phyloP scores from a whole-genome alignment of 202 grass and related monocot genomes.

The Schoenoplectus triqueter region DNA sequence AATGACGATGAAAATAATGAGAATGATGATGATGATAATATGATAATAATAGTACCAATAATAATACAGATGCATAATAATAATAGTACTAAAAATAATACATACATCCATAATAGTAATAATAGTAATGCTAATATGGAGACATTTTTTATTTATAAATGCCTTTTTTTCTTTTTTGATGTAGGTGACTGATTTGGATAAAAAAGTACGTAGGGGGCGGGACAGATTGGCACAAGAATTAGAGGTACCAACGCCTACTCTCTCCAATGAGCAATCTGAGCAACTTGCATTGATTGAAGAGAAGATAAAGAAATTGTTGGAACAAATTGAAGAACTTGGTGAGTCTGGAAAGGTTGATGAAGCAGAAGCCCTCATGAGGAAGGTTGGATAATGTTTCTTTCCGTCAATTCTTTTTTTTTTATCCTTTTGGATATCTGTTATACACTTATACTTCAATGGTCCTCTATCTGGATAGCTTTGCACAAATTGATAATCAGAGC shows the following conservation, averaged over 20 bases:
- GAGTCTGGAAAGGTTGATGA: constrained; percentile 91
- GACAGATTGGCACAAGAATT: constrained; percentile 77
- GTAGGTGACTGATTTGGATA: constrained; percentile 85
- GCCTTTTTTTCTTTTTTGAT: constrained; percentile 26
- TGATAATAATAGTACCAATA: no score
- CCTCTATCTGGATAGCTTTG: background rate
- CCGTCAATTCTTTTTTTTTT: background rate
- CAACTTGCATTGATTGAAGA: constrained; percentile 71
- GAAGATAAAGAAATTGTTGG: constrained; percentile 82
- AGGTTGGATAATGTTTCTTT: constrained; percentile 43
- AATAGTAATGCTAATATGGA: background rate
- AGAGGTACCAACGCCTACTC: constrained; percentile 49
- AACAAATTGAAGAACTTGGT: constrained; percentile 86
- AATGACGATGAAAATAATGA: no score
- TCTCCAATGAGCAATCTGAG: constrained; percentile 62
- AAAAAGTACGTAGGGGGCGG: constrained; percentile 82
- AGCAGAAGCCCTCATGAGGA: constrained; percentile 91
- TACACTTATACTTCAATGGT: background rate
- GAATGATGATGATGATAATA: no score
- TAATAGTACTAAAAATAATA: no score
- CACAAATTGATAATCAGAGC: background rate
- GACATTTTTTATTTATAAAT: background rate
- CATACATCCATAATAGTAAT: no score
- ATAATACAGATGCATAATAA: no score
- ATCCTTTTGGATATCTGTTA: background rate